Percentiles rank a stretch among this genome's conserved stretches.
These are phyloP conservation scores for Solanum rostratum DNA, from an alignment of 257 asterid genomes.

Conservation along the genomic window DNA sequence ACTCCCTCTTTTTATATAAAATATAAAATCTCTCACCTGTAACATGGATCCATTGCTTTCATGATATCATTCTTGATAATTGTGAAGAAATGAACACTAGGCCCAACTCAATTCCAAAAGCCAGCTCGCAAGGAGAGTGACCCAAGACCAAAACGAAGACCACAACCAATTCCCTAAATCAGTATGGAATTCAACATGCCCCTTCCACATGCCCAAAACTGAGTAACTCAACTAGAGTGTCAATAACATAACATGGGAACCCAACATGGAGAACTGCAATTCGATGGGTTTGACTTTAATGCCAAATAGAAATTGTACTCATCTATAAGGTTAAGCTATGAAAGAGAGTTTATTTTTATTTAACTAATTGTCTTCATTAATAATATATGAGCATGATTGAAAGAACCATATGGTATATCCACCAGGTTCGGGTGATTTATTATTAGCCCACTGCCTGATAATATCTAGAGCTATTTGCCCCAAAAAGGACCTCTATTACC, in stretches of 20 bases:
- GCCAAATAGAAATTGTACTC: neutral
- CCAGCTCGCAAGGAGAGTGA: neutral
- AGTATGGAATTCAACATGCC: neutral
- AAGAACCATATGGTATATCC: neutral
- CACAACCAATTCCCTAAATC: neutral
- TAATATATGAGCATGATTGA: neutral
- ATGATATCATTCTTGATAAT: neutral
- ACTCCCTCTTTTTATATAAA: no score
- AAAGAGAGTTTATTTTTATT: neutral
- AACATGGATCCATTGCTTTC: neutral
- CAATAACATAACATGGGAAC: neutral
- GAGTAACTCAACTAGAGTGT: neutral
- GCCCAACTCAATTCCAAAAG: neutral
- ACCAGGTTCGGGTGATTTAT: neutral
- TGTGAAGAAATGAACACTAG: neutral
- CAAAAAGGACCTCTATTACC: neutral
- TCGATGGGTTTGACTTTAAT: neutral
- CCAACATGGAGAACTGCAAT: neutral
- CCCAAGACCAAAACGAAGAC: neutral
- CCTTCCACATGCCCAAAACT: neutral
- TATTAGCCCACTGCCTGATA: neutral
- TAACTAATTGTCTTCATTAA: neutral
- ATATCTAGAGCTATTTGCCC: neutral
- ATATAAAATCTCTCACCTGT: neutral
- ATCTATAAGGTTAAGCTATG: neutral